Base-by-base conservation (phyloP, 441 rosid species). In the Arabidopsis hybrid region DNA sequence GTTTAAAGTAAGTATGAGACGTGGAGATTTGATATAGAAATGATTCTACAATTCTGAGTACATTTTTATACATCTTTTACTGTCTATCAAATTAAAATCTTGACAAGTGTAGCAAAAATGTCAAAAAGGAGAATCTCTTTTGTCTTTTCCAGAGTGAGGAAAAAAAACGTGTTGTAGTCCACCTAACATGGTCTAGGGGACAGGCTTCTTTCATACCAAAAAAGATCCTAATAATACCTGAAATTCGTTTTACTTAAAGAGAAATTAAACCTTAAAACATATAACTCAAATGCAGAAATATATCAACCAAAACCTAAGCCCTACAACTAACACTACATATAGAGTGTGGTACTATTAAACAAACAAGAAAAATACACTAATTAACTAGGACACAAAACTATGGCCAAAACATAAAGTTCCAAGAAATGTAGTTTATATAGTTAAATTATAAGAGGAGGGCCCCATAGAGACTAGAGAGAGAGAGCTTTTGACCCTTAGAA, bases 401-500 rank as follows among this genome's bases (percentile, higher is more conserved):
- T 50, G 43, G 32, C 8, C 42, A 61, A 17, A 32, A 45, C 21
- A 52, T 39, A 39, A 43, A 17, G 66, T 16, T 65, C 71, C 65
- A 52, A 75, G 21, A 34, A 67, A 60, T 60, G 64, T 39, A 68
- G 58, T 68, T 72, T 67, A 39, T 67, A 74, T 60, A 21, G 68
- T 65, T 59, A 74, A 65, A 66, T 17, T 18, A 42, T 49, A 57
- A 55, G 63, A 42, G 26, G 3, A 7, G 73, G 73, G 67, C 40
- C 78, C 73, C 34, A 61, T 45, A 21, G 26, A 21, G 26, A 21
- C 26, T 21, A 21, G 26, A 12, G 49, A 38, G 69, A 46, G 74
- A 50, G 39, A 61, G 69, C 59, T 75, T 75, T 75, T 75, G 79
- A 75, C 79, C 75, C 70, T 69, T 69, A 16, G 79, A 75, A 75